These are phyloP conservation scores for Heterobasidion irregulare DNA, from an alignment of 1,284 basidiomycete species.

Conservation along the genomic window DNA sequence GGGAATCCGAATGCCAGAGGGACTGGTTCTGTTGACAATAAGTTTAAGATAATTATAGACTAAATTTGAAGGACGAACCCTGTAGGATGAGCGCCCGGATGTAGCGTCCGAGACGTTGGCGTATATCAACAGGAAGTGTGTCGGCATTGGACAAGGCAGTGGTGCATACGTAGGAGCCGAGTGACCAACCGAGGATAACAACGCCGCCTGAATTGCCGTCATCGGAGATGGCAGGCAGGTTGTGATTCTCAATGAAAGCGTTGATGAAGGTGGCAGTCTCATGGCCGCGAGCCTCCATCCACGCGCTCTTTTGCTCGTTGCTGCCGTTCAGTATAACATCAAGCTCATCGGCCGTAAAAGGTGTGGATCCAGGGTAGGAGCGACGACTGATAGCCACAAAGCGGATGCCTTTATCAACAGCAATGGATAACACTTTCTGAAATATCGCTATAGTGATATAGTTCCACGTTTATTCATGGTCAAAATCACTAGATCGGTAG, in stretches of 20 bases:
- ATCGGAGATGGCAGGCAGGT: background rate
- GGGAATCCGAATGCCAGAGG: background rate
- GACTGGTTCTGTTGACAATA: background rate
- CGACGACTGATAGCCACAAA: background rate
- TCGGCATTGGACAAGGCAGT: background rate
- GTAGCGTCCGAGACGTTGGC: background rate
- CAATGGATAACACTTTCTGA: background rate
- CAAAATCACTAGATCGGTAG: background rate
- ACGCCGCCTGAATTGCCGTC: background rate
- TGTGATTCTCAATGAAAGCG: background rate
- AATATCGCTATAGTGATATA: background rate
- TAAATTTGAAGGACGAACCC: background rate
- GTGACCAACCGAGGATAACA: background rate
- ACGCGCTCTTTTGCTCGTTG: background rate
- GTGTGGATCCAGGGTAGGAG: background rate
- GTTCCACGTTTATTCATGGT: background rate
- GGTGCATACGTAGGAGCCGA: background rate
- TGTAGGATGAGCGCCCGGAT: background rate
- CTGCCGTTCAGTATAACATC: background rate
- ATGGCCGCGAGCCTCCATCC: background rate
- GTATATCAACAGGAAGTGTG: background rate
- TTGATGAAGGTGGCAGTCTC: background rate
- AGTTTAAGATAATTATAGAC: background rate
- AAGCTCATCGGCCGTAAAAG: background rate
- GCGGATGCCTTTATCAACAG: background rate